Percentiles rank a stretch among this genome's conserved stretches.
Evolutionary conservation across 2,329 filamentous ascomycete genomes (phyloP).

Genomic region (Ophiostoma sp.): DNA sequence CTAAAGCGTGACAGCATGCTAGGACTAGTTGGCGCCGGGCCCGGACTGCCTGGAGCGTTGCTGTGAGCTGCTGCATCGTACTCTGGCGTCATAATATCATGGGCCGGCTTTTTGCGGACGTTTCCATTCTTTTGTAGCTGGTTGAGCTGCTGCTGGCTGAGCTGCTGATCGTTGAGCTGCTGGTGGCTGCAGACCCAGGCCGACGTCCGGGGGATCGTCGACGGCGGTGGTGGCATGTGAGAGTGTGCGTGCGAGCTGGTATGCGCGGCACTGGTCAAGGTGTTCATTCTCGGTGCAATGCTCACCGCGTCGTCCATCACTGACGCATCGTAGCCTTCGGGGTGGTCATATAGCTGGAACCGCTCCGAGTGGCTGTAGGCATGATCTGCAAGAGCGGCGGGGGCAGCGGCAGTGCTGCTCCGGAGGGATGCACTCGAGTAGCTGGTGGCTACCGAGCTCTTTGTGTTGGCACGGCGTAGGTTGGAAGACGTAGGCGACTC

Average conservation of each 20-base stretch:
- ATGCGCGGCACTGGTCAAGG: not conserved
- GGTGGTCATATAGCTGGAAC: constrained; percentile 20
- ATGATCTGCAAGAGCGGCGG: not conserved
- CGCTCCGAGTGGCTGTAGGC: constrained; percentile 14
- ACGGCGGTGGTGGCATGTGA: constrained; percentile 4
- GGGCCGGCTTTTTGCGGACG: constrained; percentile 17
- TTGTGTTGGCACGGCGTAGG: constrained; percentile 22
- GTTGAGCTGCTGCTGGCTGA: not conserved
- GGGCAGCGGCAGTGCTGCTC: not conserved
- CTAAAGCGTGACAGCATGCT: constrained; percentile 25
- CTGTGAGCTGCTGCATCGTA: constrained; percentile 15
- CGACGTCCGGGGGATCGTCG: constrained; percentile 23
- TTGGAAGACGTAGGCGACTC: not conserved
- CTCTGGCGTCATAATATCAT: constrained; percentile 21
- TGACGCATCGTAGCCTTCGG: constrained; percentile 14
- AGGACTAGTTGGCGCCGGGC: constrained; percentile 13
- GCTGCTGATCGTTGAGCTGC: constrained; percentile 11
- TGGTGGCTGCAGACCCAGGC: constrained; percentile 26
- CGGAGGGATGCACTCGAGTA: constrained; percentile 16
- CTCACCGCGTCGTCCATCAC: not conserved
- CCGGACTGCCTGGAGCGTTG: not conserved
- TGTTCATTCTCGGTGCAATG: not conserved
- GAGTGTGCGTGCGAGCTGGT: not conserved
- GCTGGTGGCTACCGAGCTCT: constrained; percentile 20
- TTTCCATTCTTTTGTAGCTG: not conserved